A percentile compares a stretch with the other conserved stretches of the same genome.
Evolutionary conservation across 2,329 filamentous ascomycete genomes (phyloP).

Genomic region (Clathrospora elynae): DNA sequence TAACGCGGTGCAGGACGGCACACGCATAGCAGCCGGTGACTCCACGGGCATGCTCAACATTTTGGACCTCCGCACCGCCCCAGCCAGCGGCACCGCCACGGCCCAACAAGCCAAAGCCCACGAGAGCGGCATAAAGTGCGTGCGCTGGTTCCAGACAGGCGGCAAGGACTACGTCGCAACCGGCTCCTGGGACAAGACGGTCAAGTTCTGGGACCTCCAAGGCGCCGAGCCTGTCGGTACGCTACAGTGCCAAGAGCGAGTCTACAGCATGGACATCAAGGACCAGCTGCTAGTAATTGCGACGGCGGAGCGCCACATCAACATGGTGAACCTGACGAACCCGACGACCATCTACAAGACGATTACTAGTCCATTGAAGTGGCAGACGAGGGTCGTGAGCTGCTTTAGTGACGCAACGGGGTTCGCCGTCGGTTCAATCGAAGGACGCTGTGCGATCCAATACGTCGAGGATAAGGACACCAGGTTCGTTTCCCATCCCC

Average conservation of each 20-base stretch:
- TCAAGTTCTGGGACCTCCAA: slow-evolving; percentile 88
- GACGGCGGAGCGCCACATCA: slow-evolving; percentile 94
- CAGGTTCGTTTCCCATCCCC: slow-evolving; percentile 48
- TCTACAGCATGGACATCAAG: slow-evolving; percentile 91
- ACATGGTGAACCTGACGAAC: slow-evolving; percentile 88
- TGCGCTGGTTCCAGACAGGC: slow-evolving; percentile 66
- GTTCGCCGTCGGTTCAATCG: slow-evolving; percentile 94
- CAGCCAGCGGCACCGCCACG: slow-evolving; percentile 31
- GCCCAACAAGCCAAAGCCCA: slow-evolving; percentile 69
- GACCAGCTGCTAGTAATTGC: slow-evolving; percentile 88
- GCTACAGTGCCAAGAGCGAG: slow-evolving; percentile 72
- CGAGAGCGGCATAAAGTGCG: slow-evolving; percentile 78
- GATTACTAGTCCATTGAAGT: slow-evolving; percentile 93
- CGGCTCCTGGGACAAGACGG: slow-evolving; percentile 87
- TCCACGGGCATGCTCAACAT: slow-evolving; percentile 90
- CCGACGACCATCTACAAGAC: slow-evolving; percentile 95
- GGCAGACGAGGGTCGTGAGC: slow-evolving; percentile 94
- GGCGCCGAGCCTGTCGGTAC: slow-evolving; percentile 65
- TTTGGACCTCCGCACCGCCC: slow-evolving; percentile 71
- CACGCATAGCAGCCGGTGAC: slow-evolving; percentile 83
- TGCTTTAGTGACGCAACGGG: slow-evolving; percentile 92
- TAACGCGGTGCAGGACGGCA: slow-evolving; percentile 71
- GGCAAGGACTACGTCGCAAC: slow-evolving; percentile 84
- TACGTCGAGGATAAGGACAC: slow-evolving; percentile 97
- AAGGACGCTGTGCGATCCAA: slow-evolving; percentile 96